Conservation (phyloP, 1,284 basidiomycete species). For the Coniferiporia weirii region DNA sequence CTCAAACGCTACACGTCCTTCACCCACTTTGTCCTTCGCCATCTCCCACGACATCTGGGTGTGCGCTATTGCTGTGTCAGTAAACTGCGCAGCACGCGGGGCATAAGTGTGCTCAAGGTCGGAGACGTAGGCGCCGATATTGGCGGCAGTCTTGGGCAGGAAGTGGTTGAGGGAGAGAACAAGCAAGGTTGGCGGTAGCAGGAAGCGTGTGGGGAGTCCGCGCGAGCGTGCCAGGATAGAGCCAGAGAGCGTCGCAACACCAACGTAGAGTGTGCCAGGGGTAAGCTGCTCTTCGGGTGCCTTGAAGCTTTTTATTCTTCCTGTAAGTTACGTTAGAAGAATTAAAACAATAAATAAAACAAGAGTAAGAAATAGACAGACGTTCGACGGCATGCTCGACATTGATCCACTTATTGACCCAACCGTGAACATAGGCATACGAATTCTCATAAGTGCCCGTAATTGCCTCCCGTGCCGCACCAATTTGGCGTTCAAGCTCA, state of each 20-base stretch:
- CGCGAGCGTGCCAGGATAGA: conserved; percentile 83
- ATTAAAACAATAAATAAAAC: background rate
- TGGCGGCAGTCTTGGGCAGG: conserved; percentile 72
- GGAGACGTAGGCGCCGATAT: conserved; percentile 61
- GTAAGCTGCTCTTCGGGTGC: conserved; percentile 78
- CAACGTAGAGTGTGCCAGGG: conserved; percentile 83
- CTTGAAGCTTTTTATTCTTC: conserved; percentile 75
- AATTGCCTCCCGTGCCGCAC: conserved; percentile 53
- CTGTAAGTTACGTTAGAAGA: conserved; percentile 33
- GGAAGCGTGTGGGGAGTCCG: conserved; percentile 54
- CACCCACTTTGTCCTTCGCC: conserved; percentile 38
- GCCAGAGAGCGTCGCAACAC: conserved; percentile 81
- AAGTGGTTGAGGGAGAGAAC: conserved; percentile 67
- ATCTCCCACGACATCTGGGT: conserved; percentile 52
- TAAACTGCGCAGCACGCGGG: conserved; percentile 63
- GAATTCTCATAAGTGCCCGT: conserved; percentile 50
- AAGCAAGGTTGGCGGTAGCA: conserved; percentile 69
- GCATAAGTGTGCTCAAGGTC: conserved; percentile 68
- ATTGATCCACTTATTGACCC: conserved; percentile 75
- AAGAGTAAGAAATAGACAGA: conserved; percentile 37
- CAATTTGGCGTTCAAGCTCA: conserved; percentile 67
- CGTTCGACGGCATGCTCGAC: conserved; percentile 80
- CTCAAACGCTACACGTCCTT: conserved; percentile 39
- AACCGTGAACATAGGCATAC: conserved; percentile 59
- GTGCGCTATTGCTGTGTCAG: conserved; percentile 63